Conservation (phyloP, 208 protist genomes). For the Crithidia mellificae region DNA sequence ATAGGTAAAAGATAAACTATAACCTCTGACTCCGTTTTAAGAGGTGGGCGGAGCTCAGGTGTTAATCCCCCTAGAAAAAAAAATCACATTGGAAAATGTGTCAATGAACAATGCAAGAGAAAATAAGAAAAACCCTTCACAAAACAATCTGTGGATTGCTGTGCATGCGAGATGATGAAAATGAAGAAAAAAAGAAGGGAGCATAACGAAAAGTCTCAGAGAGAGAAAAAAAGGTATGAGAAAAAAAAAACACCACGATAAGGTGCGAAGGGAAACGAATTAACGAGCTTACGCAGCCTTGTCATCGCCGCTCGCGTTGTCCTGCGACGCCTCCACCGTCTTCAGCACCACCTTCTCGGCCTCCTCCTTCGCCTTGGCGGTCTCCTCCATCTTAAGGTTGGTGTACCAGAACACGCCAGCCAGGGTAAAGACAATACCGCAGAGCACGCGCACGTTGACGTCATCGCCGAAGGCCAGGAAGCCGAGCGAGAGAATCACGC, state of each 20-base stretch:
- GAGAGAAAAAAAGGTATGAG: no score
- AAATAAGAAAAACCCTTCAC: no score
- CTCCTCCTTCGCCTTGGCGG: slow-evolving; percentile 28
- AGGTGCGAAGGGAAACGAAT: background rate
- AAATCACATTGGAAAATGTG: no score
- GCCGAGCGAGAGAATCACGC: slow-evolving; percentile 68
- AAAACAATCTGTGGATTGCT: no score
- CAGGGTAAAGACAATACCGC: slow-evolving; percentile 60
- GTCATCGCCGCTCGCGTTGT: background rate
- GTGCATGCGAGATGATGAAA: no score
- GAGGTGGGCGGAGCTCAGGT: no score
- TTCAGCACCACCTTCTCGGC: slow-evolving; percentile 3
- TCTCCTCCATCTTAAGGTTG: slow-evolving; percentile 45
- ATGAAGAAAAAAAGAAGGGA: no score
- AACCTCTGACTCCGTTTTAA: background rate
- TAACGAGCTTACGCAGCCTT: background rate
- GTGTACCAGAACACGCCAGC: slow-evolving; percentile 84
- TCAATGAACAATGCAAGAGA: no score
- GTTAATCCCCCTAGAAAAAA: no score
- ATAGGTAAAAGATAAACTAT: background rate
- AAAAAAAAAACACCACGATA: background rate
- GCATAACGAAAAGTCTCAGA: no score
- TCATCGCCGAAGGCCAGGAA: slow-evolving; percentile 66
- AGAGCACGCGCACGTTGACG: slow-evolving; percentile 34
- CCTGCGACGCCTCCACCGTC: slow-evolving; percentile 11